These are phyloP conservation scores for Davidsoniella neocaledoniae DNA, from an alignment of 2,329 filamentous ascomycete species.

Conservation along the genomic window DNA sequence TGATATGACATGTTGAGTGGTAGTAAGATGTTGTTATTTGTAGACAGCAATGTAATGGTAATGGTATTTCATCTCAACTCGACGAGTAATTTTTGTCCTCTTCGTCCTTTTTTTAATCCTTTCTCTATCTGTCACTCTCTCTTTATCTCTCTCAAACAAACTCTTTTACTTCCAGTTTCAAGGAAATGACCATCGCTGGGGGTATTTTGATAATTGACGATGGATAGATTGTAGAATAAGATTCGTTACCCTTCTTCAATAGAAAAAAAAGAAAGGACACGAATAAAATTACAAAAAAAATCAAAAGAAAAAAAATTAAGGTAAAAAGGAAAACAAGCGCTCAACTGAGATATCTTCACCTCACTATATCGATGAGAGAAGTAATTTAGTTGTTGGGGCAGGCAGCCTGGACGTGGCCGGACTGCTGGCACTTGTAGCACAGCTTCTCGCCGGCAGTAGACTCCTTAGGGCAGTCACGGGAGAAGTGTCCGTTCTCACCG, in stretches of 20 bases:
- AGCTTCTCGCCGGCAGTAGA: conserved; percentile 73
- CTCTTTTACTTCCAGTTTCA: neutral
- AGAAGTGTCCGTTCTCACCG: conserved; percentile 82
- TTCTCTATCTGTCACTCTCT: conserved; percentile 4
- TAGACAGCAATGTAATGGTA: too few relatives aligned
- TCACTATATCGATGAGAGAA: neutral
- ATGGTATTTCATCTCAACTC: too few relatives aligned
- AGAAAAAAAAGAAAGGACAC: neutral
- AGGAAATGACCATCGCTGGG: too few relatives aligned
- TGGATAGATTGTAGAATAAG: too few relatives aligned
- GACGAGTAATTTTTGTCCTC: neutral
- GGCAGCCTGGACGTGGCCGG: conserved; percentile 80
- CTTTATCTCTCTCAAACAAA: conserved; percentile 2
- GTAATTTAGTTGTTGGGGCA: conserved; percentile 58
- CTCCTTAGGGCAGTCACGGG: conserved; percentile 90
- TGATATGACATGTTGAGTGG: neutral
- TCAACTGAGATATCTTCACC: neutral
- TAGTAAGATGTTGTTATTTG: neutral
- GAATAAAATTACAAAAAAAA: neutral
- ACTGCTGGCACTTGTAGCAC: conserved; percentile 87
- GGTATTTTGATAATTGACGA: too few relatives aligned
- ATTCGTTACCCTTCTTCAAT: neutral
- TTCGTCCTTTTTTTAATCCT: neutral
- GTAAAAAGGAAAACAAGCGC: conserved; percentile 1
- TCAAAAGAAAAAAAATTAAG: conserved; percentile 6